These are phyloP conservation scores for Debaryomyces hansenii DNA, from an alignment of 805 yeast genomes.

Conservation along the genomic window DNA sequence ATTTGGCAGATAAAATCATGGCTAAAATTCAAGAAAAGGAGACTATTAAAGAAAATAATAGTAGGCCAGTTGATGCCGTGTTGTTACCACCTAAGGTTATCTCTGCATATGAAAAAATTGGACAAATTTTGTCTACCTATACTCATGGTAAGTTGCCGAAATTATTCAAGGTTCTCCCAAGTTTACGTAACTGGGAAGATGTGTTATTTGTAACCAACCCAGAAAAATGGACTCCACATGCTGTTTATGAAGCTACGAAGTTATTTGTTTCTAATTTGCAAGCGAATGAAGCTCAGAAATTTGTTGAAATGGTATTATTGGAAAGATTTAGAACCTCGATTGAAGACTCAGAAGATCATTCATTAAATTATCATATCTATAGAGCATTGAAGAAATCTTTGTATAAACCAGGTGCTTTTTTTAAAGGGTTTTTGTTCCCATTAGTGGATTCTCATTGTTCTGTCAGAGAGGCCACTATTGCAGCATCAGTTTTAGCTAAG, in stretches of 20 bases:
- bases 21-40: conserved; percentile 83
- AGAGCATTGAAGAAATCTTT: conserved; percentile 89
- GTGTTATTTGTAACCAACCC: conserved; percentile 91
- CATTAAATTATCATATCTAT: conserved; percentile 87
- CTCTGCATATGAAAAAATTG: conserved; percentile 90
- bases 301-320: conserved; percentile 64
- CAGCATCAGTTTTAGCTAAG: conserved; percentile 85
- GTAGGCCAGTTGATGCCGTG: conserved; percentile 66
- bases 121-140: conserved; percentile 81
- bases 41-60: conserved; percentile 24
- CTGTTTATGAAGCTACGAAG: conserved; percentile 91
- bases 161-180: conserved; percentile 90
- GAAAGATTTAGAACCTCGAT: conserved; percentile 72
- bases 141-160: conserved; percentile 97
- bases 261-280: conserved; percentile 87
- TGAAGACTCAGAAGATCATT: conserved; percentile 72
- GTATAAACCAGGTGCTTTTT: conserved; percentile 96
- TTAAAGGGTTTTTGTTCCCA: conserved; percentile 94
- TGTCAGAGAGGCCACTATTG: conserved; percentile 91
- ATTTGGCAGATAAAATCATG: conserved; percentile 90
- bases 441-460: conserved; percentile 86
- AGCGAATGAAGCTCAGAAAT: conserved; percentile 85
- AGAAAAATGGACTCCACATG: conserved; percentile 92
- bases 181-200: conserved; percentile 94
- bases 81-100: conserved; percentile 94